Conservation (phyloP, 768 basidiomycete genomes). For the Collybia nuda region DNA sequence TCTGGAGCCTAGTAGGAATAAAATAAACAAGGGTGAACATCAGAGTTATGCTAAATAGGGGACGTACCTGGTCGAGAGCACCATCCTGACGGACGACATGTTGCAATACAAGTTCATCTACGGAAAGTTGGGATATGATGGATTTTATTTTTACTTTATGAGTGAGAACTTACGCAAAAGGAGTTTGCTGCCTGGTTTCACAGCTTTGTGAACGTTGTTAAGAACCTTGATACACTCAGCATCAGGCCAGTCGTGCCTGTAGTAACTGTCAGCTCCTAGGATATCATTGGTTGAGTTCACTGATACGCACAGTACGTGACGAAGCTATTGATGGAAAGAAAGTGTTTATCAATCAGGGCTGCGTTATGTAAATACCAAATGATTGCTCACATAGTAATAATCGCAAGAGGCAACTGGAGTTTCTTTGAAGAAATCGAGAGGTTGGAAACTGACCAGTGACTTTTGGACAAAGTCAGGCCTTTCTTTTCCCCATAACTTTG, state of each 20-base stretch:
- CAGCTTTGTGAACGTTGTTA: slow-evolving; percentile 22
- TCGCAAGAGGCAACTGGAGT: slow-evolving; percentile 15
- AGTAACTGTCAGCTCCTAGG: background rate
- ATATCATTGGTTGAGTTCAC: background rate
- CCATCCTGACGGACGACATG: slow-evolving; percentile 15
- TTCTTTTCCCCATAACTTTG: background rate
- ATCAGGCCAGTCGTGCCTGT: slow-evolving; percentile 32
- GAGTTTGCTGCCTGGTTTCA: slow-evolving; percentile 23
- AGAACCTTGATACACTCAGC: slow-evolving; percentile 26
- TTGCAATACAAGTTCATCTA: slow-evolving; percentile 37
- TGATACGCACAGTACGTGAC: slow-evolving; percentile 9
- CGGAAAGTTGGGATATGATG: background rate
- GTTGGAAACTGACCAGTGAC: slow-evolving; percentile 13
- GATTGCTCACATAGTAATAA: slow-evolving; percentile 23
- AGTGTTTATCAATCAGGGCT: too few relatives aligned
- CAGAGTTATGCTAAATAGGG: too few relatives aligned
- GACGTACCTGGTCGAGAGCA: too few relatives aligned
- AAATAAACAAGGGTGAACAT: too few relatives aligned
- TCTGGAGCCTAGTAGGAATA: slow-evolving; percentile 30
- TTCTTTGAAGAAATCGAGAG: slow-evolving; percentile 24
- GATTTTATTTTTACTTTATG: background rate
- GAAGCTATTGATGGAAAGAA: slow-evolving; percentile 1
- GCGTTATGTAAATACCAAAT: background rate
- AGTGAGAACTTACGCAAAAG: slow-evolving; percentile 25
- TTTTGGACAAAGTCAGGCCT: slow-evolving; percentile 1